Conservation (phyloP, 208 protist species). For the Wallacemonas sp. region DNA sequence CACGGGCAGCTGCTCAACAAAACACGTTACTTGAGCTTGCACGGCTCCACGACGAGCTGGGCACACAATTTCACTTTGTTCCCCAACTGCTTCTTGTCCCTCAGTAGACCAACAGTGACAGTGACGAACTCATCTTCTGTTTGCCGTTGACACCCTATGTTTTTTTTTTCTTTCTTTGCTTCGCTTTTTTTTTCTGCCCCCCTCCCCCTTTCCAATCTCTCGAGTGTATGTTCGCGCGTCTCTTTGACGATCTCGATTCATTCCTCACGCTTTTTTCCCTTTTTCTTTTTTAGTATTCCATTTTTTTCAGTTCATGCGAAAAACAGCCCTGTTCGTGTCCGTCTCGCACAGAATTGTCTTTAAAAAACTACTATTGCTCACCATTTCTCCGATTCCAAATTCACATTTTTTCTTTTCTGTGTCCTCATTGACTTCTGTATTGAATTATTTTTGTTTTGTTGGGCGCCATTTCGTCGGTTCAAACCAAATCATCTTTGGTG, state of each 20-base stretch:
- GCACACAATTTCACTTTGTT: constrained; percentile 47
- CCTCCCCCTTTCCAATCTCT: background rate
- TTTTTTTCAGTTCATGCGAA: background rate
- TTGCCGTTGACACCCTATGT: background rate
- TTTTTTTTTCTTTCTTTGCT: constrained; percentile 8
- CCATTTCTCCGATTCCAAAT: no score
- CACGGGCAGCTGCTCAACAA: constrained; percentile 43
- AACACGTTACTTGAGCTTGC: constrained; percentile 36
- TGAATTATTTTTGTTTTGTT: no score
- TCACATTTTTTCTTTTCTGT: background rate
- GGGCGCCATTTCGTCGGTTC: no score
- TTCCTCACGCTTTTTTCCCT: background rate
- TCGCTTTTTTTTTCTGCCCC: background rate
- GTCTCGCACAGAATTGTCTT: no score
- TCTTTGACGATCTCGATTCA: background rate
- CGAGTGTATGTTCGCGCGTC: background rate
- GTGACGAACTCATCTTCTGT: background rate
- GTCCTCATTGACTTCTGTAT: constrained; percentile 7
- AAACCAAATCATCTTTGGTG: no score
- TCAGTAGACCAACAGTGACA: no score
- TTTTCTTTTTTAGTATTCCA: constrained; percentile 9
- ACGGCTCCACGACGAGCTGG: constrained; percentile 42
- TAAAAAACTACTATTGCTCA: no score
- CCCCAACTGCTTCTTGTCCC: constrained; percentile 43
- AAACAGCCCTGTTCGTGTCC: no score